Base-by-base conservation (phyloP, 2,329 filamentous ascomycete genomes). In the Aschersonia sp. region DNA sequence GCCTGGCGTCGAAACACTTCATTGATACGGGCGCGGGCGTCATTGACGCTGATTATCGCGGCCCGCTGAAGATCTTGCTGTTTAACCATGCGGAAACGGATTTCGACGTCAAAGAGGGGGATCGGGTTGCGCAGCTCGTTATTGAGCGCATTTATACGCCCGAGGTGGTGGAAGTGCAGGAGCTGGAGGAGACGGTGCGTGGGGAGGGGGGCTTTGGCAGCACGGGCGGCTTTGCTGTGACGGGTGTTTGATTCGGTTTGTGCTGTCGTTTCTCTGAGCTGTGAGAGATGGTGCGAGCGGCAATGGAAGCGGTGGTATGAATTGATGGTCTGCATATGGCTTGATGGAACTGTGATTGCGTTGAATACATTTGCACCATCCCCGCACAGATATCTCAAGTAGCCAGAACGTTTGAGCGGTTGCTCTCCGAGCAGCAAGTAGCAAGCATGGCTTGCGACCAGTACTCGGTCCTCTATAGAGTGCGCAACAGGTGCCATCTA, bases 21-120 rank as follows among this genome's bases (percentile, higher is more conserved):
- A 97, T 98, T 63, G 89, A 96, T 65, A 92, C 86, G 0, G 89
- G 94, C 52, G 92, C 92, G 0, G 92, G 92, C 48, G 92, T 98
- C 54, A 97, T 98, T 58, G 92, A 98, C 65, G 89, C 91, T 35
- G 92, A 98, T 67, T 98, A 98, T 72, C 79, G 92, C 38, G 92
- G 92, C 28, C 85, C 85, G 56, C 84, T 98, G 59, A 95, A 94
- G 73, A 85, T 98, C 30, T 75, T 98, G 55, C 78, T 98, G 47
- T 97, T 97, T 67, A 98, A 98, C 70, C 83, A 94, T 65, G 77
- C 76, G 46, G 89, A 95, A 46, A 68, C 69, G 41, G 89, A 95
- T 63, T 97, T 94, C 61, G 73, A 69, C 54, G 73, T 98, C 55
- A 83, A 84, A 59, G 81, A 84, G 61, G 91, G 91, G 45, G 92